phyloP scores from a whole-genome alignment of 306 rosid species.

The Medicago arabica region DNA sequence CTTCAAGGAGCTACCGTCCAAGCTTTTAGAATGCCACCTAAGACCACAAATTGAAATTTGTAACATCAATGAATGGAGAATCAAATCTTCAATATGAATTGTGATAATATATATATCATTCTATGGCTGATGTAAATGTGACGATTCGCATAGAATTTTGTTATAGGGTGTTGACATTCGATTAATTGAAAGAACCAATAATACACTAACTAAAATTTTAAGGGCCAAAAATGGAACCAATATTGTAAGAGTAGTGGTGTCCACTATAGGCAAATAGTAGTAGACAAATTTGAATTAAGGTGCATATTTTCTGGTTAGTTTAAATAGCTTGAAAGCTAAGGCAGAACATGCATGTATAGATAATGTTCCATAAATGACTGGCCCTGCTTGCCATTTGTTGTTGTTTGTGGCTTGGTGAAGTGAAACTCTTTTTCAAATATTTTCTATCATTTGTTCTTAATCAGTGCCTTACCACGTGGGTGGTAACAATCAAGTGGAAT shows the following conservation, averaged over 20 bases:
- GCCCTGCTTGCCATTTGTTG: slow-evolving; percentile 45
- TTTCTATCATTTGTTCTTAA: slow-evolving; percentile 4
- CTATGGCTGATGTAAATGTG: slow-evolving; percentile 39
- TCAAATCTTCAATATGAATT: slow-evolving; percentile 22
- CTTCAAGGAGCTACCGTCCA: slow-evolving; percentile 10
- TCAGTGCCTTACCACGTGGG: slow-evolving; percentile 47
- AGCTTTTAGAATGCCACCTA: slow-evolving; percentile 22
- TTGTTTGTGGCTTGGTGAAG: slow-evolving; percentile 32
- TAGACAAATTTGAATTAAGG: slow-evolving; percentile 33
- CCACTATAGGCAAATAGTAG: slow-evolving; percentile 43
- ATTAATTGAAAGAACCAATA: slow-evolving; percentile 24
- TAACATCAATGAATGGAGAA: slow-evolving; percentile 32
- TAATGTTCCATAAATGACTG: slow-evolving; percentile 32
- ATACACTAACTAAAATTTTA: slow-evolving; percentile 27
- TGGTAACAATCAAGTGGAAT: slow-evolving; percentile 30
- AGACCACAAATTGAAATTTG: slow-evolving; percentile 9
- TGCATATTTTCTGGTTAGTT: slow-evolving; percentile 32
- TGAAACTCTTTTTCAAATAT: slow-evolving; percentile 23
- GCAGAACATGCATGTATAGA: neutral
- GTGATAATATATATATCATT: slow-evolving; percentile 12
- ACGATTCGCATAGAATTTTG: slow-evolving; percentile 18
- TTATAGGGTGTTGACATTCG: slow-evolving; percentile 6
- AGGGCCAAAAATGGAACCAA: slow-evolving; percentile 3
- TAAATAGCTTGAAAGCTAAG: slow-evolving; percentile 42
- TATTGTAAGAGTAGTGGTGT: slow-evolving; percentile 19